phyloP scores from a whole-genome alignment of 2,329 filamentous ascomycete genomes.

The Periglandula ipomoeae region DNA sequence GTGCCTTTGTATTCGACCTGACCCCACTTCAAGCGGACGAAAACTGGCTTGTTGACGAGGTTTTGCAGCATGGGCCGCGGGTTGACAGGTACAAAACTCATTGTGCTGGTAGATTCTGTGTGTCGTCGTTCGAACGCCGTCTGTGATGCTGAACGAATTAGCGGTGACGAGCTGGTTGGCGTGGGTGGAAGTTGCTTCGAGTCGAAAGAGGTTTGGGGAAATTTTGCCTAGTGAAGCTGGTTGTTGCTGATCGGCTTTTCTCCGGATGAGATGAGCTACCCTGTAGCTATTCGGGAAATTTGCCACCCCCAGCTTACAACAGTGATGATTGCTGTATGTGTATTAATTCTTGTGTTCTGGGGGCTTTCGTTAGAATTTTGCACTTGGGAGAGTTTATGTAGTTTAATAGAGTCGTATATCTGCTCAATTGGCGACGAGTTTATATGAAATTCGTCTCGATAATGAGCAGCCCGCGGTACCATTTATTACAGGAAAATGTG shows the following conservation, averaged over 20 bases:
- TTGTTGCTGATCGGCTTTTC: conserved; percentile 1
- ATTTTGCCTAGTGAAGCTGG: background rate
- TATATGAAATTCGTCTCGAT: too few relatives aligned
- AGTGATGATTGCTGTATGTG: too few relatives aligned
- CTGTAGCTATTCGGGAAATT: background rate
- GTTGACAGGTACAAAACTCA: conserved; percentile 80
- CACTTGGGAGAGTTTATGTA: too few relatives aligned
- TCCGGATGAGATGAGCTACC: conserved; percentile 4
- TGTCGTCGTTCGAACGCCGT: background rate
- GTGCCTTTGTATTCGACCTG: conserved; percentile 95
- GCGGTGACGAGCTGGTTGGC: background rate
- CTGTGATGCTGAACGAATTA: background rate
- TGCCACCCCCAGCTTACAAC: too few relatives aligned
- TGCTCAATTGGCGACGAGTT: too few relatives aligned
- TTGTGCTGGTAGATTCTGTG: conserved; percentile 12
- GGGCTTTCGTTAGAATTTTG: too few relatives aligned
- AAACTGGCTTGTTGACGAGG: conserved; percentile 82
- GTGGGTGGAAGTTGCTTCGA: background rate
- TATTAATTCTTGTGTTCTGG: too few relatives aligned
- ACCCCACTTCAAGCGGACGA: conserved; percentile 95
- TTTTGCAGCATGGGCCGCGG: conserved; percentile 93
- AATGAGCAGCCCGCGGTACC: too few relatives aligned
- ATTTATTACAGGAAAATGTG: too few relatives aligned
- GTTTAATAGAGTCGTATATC: too few relatives aligned
- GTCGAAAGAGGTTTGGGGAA: background rate